A percentile compares a stretch with the other conserved stretches of the same genome.
These are phyloP conservation scores for Dioscorea dumetorum DNA, from an alignment of 106 monocot species.

Conservation along the genomic window DNA sequence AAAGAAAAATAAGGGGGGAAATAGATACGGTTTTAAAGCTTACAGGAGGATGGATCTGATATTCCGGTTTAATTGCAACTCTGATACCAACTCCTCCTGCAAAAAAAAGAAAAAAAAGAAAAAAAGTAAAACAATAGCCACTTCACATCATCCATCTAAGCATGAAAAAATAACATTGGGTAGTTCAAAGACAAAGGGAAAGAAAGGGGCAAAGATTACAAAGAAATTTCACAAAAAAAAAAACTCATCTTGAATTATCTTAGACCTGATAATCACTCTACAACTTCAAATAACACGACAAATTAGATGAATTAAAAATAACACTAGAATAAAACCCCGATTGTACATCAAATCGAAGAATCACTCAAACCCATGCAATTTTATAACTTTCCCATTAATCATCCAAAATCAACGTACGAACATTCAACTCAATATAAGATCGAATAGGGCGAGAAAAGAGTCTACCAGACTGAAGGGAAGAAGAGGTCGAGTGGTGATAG, in stretches of 20 bases:
- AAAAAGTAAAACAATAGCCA: neutral
- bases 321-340: neutral
- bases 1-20: neutral
- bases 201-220: neutral
- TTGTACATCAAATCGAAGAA: neutral
- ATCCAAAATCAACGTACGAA: neutral
- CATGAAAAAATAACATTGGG: neutral
- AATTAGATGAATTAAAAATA: neutral
- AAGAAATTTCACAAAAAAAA: neutral
- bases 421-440: neutral
- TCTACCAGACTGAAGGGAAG: slow-evolving; percentile 10
- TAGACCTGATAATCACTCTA: neutral
- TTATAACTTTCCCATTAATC: neutral
- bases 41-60: slow-evolving; percentile 69
- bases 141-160: neutral
- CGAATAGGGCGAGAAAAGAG: neutral
- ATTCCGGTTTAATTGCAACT: slow-evolving; percentile 77
- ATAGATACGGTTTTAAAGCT: slow-evolving; percentile 11
- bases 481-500: slow-evolving; percentile 7
- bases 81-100: slow-evolving; percentile 64
- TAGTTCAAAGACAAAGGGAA: neutral
- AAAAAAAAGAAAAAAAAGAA: slow-evolving; percentile 5
- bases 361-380: neutral
- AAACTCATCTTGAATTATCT: neutral
- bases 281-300: neutral